phyloP scores from a whole-genome alignment of 2,329 filamentous ascomycete genomes.

The Cordyceps javanica region DNA sequence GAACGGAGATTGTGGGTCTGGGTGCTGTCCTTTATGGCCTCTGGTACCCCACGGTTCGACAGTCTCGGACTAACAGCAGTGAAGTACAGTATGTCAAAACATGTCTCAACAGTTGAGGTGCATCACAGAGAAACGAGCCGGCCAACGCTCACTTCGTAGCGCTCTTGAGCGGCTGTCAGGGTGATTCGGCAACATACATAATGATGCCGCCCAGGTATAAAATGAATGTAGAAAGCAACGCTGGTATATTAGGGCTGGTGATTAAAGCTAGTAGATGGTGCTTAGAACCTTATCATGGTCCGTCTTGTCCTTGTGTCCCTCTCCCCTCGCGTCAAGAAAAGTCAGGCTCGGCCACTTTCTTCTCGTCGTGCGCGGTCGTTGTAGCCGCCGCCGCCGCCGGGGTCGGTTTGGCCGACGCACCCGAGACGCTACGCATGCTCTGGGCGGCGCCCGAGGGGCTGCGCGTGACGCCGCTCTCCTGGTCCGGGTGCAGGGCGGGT shows the following conservation, averaged over 20 bases:
- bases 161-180: not conserved
- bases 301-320: not conserved
- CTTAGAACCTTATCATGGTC: too few relatives aligned
- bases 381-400: not conserved
- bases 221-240: not conserved
- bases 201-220: not conserved
- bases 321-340: not conserved
- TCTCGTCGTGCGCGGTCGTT: not conserved
- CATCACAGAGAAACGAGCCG: too few relatives aligned
- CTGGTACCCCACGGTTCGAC: too few relatives aligned
- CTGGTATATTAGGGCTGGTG: constrained; percentile 5
- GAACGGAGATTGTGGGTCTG: too few relatives aligned
- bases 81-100: too few relatives aligned
- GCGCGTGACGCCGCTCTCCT: constrained; percentile 11
- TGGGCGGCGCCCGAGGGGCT: constrained; percentile 14
- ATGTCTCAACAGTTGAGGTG: too few relatives aligned
- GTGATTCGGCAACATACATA: not conserved
- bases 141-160: too few relatives aligned
- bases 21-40: too few relatives aligned
- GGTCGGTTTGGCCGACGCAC: not conserved
- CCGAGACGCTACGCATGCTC: constrained; percentile 23
- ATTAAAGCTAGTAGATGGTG: constrained; percentile 5
- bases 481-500: not conserved
- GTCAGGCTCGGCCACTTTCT: constrained; percentile 1
- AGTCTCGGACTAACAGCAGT: too few relatives aligned